Base-by-base conservation (phyloP, 2,329 filamentous ascomycete genomes). In the Tothia fuscella region DNA sequence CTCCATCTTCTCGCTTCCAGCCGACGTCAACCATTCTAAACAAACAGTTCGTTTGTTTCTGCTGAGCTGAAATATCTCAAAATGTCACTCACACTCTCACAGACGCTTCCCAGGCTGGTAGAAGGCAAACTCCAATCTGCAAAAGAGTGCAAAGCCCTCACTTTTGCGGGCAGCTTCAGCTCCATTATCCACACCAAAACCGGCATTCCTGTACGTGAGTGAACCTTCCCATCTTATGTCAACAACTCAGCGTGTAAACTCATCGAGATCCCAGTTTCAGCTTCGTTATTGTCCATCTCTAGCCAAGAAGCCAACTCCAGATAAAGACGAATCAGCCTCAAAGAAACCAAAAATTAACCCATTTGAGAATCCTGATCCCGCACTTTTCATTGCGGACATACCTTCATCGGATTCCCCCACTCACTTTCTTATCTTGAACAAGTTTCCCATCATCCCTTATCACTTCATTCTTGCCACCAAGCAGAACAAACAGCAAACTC, bases 401-500 rank as follows among this genome's bases (percentile, higher is more conserved):
- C 64, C 59, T 1, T 30, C 28, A 30, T 46, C 63, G 1, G 25
- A 46, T 3, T 39, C 41, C 5, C 63, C 73, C 0, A 57, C 63
- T 6, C 80, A 86, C 56, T 67, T 70, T 45, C 66, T 85, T 31
- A 74, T 86, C 1, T 64, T 86, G 30, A 86, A 86, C 65, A 86
- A 85, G 57, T 86, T 81, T 51, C 79, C 81, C 37, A 61, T 86
- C 37, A 78, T 82, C 25, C 70, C 73, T 0, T 70, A 78, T 51
- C 81, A 86, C 60, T 82, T 82, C 54, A 82, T 86, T 49, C 68
- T 86, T 36, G 72, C 76, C 0, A 86, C 81, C 0, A 71, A 62
- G n/a, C 57, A 62, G 1, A 76, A 78, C 55, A 72, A 75, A 53
- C 62, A 64, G n/a, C 81, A 86, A 63, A 77, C 74, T 2, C 64